Percentiles rank a stretch among this genome's conserved stretches.
phyloP scores from a whole-genome alignment of 228 moss, liverwort and hornwort genomes.

The Sphagnum fallax region DNA sequence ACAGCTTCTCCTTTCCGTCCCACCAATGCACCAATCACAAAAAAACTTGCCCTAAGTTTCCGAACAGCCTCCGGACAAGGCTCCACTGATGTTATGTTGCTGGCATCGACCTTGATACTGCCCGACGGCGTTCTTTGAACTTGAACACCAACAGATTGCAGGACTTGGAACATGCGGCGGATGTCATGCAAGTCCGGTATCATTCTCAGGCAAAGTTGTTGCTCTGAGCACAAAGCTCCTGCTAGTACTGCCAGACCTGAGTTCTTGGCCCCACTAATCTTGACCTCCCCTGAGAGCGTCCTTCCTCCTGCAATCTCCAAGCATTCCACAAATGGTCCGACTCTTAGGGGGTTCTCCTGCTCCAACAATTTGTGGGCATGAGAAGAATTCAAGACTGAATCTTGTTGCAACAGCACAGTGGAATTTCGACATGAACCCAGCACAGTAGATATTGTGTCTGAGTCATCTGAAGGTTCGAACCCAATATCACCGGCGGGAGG shows the following conservation, averaged over 20 bases:
- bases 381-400: conserved; percentile 6
- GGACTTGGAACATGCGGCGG: conserved; percentile 78
- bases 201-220: conserved; percentile 66
- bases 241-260: conserved; percentile 82
- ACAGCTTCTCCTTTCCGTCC: conserved; percentile 88
- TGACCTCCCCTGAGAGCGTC: conserved; percentile 65
- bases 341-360: conserved; percentile 24
- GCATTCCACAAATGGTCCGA: conserved; percentile 44
- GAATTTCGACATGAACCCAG: too few species aligned
- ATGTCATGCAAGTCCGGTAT: conserved; percentile 86
- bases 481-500: too few species aligned
- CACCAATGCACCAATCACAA: conserved; percentile 79
- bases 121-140: conserved; percentile 38
- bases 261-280: conserved; percentile 81
- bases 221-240: conserved; percentile 69
- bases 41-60: conserved; percentile 88
- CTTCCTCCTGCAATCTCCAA: conserved; percentile 73
- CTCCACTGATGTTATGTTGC: conserved; percentile 65
- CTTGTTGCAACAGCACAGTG: conserved; percentile 1
- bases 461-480: too few species aligned
- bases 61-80: conserved; percentile 72
- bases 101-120: conserved; percentile 54
- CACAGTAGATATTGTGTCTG: too few species aligned
- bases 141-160: conserved; percentile 73
- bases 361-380: conserved; percentile 18